Base-by-base conservation (phyloP, 257 asterid species). In the Lithospermum erythrorhizon region DNA sequence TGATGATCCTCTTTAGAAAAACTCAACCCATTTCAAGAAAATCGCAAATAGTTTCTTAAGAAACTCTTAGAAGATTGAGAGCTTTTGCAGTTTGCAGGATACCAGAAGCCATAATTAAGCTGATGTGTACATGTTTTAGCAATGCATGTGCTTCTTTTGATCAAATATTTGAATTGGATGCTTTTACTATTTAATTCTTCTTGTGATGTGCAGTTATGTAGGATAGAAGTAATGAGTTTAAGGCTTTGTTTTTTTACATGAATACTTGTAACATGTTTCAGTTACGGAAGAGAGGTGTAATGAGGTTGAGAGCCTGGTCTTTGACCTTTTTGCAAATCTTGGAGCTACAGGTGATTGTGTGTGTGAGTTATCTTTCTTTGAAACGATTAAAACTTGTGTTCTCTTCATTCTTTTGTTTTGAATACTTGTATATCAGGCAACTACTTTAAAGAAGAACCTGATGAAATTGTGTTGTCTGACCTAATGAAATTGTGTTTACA, bases 291-390 rank as follows among this genome's bases (percentile, higher is more conserved):
- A 89, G 74, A 81, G 97, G 72, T 93, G 98, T 78, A 77, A 73
- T 73, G 98, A 93, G 77, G 98, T 93, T 27, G 98, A 93, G 82
- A 86, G 94, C 83, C 78, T 89, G 64, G 98, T 93, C 72, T 93
- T 93, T 58, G 98, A 93, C 75, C 98, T 93, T 66, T 93, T 89
- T 57, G 98, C 95, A 54, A 93, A 93, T 78, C 98, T 93, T 77
- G 98, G 98, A 55, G 98, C 98, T 65, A 78, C 98, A 86, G 98
- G 98, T 93, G 63, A 62, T 52, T 16, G 19, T 11, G 18, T 21
- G 24, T 62, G 13, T 53, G 55, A 17, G 47, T 21, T 45, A 58
- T 27, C 17, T 9, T 37, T 5, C 20, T 17, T 29, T 41, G 14
- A 35, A 41, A 13, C 18, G 1, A 4, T 14, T 18, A 41, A 14